Evolutionary conservation across 2,329 filamentous ascomycete genomes (phyloP).

Genomic region (Colletotrichum sp.): DNA sequence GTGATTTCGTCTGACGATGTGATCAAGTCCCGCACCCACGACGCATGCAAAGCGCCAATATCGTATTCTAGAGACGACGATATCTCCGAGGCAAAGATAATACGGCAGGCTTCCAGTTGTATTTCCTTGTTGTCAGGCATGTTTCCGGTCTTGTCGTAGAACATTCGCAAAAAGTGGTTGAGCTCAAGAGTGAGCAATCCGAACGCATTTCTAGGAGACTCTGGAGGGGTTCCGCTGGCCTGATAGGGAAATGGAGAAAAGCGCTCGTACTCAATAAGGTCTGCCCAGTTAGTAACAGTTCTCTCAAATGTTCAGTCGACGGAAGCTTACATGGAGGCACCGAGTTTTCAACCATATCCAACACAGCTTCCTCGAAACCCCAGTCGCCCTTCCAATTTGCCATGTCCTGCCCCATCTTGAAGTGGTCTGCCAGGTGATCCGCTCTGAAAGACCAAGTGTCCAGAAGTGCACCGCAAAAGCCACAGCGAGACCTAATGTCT

Average conservation of each 20-base stretch:
- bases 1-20: slow-evolving; percentile 16
- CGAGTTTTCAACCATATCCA: slow-evolving; percentile 40
- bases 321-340: slow-evolving; percentile 35
- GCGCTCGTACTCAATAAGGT: slow-evolving; percentile 15
- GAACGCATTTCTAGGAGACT: slow-evolving; percentile 31
- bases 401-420: slow-evolving; percentile 41
- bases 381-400: slow-evolving; percentile 44
- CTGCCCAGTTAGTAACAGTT: background rate
- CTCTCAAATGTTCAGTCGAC: background rate
- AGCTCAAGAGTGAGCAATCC: slow-evolving; percentile 40
- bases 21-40: slow-evolving; percentile 30
- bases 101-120: slow-evolving; percentile 28
- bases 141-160: slow-evolving; percentile 22
- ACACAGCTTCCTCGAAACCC: slow-evolving; percentile 38
- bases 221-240: slow-evolving; percentile 10
- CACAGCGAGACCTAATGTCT: slow-evolving; percentile 32
- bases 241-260: slow-evolving; percentile 13
- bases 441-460: slow-evolving; percentile 36
- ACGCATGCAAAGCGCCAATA: background rate
- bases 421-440: slow-evolving; percentile 43
- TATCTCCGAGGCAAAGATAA: slow-evolving; percentile 30
- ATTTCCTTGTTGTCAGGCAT: slow-evolving; percentile 25
- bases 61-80: background rate
- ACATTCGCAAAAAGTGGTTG: slow-evolving; percentile 28
- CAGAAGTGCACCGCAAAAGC: slow-evolving; percentile 39